Evolutionary conservation across 2,329 filamentous ascomycete genomes (phyloP).

Genomic region (Byssothecium circinans): DNA sequence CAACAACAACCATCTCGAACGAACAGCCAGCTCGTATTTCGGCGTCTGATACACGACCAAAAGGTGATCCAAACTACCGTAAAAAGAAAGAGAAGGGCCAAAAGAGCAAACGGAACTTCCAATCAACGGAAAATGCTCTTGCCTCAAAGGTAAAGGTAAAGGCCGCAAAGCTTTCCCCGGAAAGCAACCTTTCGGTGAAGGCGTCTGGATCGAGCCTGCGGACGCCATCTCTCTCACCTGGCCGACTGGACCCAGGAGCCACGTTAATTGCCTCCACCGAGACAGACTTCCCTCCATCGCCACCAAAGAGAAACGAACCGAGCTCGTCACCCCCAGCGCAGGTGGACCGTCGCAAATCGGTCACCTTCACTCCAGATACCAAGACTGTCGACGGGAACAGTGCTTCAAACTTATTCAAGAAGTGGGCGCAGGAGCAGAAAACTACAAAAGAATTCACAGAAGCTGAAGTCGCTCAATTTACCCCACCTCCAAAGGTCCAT

Average conservation of each 20-base stretch:
- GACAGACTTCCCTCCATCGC: conserved; percentile 16
- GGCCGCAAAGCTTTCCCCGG: background rate
- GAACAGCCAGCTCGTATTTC: background rate
- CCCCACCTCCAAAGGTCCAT: conserved; percentile 25
- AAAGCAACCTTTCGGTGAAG: background rate
- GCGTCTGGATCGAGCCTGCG: background rate
- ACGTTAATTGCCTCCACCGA: conserved; percentile 39
- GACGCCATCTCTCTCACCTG: conserved; percentile 27
- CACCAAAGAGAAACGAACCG: conserved; percentile 11
- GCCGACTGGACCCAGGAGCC: conserved; percentile 11
- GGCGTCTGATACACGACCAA: conserved; percentile 17
- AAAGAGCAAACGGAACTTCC: conserved; percentile 20
- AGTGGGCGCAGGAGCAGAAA: conserved; percentile 48
- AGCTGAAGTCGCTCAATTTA: conserved; percentile 30
- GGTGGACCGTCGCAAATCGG: conserved; percentile 55
- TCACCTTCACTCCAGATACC: conserved; percentile 66
- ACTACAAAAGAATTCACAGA: conserved; percentile 24
- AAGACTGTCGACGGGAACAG: conserved; percentile 61
- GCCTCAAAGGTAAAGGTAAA: background rate
- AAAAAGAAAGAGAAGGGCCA: conserved; percentile 29
- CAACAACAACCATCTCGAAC: conserved; percentile 9
- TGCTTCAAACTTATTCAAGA: conserved; percentile 54
- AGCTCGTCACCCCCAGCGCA: conserved; percentile 26
- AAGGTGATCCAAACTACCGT: conserved; percentile 42
- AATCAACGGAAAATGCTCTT: conserved; percentile 4